Conservation (phyloP, 805 yeast genomes). For the Pichia deserticola region DNA sequence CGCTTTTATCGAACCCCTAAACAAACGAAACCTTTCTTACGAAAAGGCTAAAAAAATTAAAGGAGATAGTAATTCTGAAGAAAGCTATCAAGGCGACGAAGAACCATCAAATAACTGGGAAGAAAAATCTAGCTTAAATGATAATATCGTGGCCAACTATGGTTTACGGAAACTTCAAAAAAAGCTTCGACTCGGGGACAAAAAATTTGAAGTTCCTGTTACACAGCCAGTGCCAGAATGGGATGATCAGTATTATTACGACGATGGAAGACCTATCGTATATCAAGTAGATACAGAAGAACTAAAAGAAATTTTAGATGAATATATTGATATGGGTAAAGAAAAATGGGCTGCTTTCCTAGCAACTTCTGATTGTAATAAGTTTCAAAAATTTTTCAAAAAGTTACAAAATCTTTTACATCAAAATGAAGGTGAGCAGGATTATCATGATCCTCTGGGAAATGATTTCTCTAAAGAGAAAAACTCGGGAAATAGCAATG, state of each 20-base stretch:
- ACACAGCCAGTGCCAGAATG: conserved; percentile 18
- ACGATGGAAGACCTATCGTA: conserved; percentile 15
- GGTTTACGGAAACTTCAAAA: conserved; percentile 1
- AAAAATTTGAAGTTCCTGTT: conserved; percentile 18
- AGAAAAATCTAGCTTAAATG: neutral
- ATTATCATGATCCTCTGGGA: neutral
- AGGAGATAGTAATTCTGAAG: neutral
- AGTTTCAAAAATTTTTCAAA: conserved; percentile 20
- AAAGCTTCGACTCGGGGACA: neutral
- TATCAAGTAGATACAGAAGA: conserved; percentile 22
- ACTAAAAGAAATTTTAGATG: conserved; percentile 15
- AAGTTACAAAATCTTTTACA: conserved; percentile 6
- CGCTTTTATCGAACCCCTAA: no score
- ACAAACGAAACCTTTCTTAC: no score
- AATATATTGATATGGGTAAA: conserved; percentile 19
- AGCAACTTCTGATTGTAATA: conserved; percentile 21
- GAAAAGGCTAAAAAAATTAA: no score
- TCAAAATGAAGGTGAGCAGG: conserved; percentile 8
- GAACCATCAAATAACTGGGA: neutral
- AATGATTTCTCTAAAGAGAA: no score
- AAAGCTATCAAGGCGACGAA: neutral
- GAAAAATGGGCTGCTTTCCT: conserved; percentile 23
- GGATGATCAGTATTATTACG: conserved; percentile 16
- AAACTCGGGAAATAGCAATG: neutral
- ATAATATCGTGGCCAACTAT: neutral